Conservation (phyloP, 1,284 basidiomycete genomes). For the Phenoliferia sp. region DNA sequence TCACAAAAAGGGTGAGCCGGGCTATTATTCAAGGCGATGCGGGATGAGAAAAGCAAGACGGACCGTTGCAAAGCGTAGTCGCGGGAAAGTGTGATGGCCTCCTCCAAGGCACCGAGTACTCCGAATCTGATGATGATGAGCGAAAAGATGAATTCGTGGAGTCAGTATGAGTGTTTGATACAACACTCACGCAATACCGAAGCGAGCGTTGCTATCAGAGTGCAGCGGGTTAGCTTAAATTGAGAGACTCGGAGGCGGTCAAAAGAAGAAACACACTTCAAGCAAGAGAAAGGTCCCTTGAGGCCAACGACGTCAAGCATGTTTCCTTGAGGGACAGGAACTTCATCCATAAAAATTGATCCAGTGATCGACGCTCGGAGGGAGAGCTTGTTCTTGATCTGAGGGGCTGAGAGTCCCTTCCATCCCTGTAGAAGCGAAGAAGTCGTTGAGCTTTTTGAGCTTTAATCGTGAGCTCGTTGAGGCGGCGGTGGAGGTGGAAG, state of each 20-base stretch:
- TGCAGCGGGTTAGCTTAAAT: conserved; percentile 4
- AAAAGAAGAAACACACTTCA: conserved; percentile 53
- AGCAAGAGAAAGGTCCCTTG: conserved; percentile 78
- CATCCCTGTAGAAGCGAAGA: no score
- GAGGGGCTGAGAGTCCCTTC: conserved; percentile 76
- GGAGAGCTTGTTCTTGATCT: conserved; percentile 90
- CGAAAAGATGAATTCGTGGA: not conserved
- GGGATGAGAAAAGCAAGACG: conserved; percentile 6
- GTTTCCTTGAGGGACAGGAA: conserved; percentile 62
- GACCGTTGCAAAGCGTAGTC: conserved; percentile 79
- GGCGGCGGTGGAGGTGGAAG: no score
- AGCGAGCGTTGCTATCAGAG: conserved; percentile 61
- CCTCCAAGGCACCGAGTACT: conserved; percentile 89
- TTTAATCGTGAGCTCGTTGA: no score
- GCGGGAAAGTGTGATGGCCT: conserved; percentile 72
- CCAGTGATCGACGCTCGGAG: conserved; percentile 86
- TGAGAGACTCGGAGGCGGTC: not conserved
- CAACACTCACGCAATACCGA: conserved; percentile 80
- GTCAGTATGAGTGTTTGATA: not conserved
- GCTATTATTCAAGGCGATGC: no score
- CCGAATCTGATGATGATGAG: conserved; percentile 26
- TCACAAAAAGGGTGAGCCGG: not conserved
- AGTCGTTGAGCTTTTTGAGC: no score
- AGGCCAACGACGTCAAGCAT: conserved; percentile 73
- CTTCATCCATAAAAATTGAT: conserved; percentile 87